phyloP scores from a whole-genome alignment of 306 rosid species.

The Mimosa pudica region DNA sequence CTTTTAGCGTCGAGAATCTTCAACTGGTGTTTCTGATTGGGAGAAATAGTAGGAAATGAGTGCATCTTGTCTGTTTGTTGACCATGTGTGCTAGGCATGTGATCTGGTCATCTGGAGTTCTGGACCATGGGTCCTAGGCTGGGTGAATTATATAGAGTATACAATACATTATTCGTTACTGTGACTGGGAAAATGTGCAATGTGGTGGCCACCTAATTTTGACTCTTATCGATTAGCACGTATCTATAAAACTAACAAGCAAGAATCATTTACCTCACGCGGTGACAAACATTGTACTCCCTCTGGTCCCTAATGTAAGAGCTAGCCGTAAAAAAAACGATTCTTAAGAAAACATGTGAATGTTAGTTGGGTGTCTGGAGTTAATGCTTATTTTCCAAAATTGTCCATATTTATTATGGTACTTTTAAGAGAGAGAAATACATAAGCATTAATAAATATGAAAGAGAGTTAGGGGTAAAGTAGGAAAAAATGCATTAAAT shows the following conservation, averaged over 20 bases:
- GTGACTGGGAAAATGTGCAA: conserved; percentile 43
- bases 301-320: too few relatives aligned
- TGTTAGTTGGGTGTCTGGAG: too few relatives aligned
- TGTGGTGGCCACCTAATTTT: conserved; percentile 5
- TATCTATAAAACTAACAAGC: conserved; percentile 4
- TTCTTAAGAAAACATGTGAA: too few relatives aligned
- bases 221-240: background rate
- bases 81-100: conserved; percentile 42
- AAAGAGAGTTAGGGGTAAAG: too few relatives aligned
- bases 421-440: too few relatives aligned
- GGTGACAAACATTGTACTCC: background rate
- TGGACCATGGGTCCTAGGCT: conserved; percentile 24
- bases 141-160: background rate
- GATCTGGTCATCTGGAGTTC: conserved; percentile 38
- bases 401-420: too few relatives aligned
- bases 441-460: too few relatives aligned
- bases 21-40: conserved; percentile 17
- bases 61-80: conserved; percentile 32
- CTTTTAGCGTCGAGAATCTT: conserved; percentile 2
- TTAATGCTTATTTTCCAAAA: too few relatives aligned
- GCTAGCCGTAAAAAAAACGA: too few relatives aligned
- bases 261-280: background rate
- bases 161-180: background rate
- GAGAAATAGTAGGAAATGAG: background rate
- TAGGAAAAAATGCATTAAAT: too few relatives aligned